A percentile compares a stretch with the other conserved stretches of the same genome.
Evolutionary conservation across 495 filamentous ascomycete species (phyloP).

Genomic region (Evernia prunastri): DNA sequence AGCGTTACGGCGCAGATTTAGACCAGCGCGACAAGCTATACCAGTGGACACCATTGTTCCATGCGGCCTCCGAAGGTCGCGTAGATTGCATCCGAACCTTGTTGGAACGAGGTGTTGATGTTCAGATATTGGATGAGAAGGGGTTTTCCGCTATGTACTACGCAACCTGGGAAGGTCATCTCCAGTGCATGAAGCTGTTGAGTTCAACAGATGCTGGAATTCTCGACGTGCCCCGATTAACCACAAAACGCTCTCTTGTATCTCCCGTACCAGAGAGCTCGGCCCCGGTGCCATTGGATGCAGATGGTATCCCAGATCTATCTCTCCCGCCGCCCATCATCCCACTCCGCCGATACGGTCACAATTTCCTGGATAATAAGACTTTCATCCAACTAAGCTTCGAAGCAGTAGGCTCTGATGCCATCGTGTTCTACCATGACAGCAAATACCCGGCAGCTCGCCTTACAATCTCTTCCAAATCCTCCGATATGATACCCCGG

Average conservation of each 20-base stretch:
- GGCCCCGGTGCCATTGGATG: conserved; percentile 61
- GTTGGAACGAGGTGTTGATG: conserved; percentile 65
- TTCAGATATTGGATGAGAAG: conserved; percentile 81
- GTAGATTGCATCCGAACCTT: conserved; percentile 77
- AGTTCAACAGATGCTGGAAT: conserved; percentile 43
- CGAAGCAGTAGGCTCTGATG: conserved; percentile 59
- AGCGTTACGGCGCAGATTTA: conserved; percentile 82
- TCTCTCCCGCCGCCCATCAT: conserved; percentile 94
- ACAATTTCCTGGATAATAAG: conserved; percentile 97
- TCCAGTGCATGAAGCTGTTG: conserved; percentile 88
- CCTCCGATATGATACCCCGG: conserved; percentile 90
- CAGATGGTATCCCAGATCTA: conserved; percentile 85
- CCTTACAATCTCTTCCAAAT: conserved; percentile 91
- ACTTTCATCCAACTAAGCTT: conserved; percentile 89
- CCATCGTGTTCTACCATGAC: conserved; percentile 86
- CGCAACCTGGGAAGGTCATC: conserved; percentile 94
- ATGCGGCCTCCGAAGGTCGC: conserved; percentile 94
- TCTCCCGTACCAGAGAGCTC: conserved; percentile 44
- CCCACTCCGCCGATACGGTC: conserved; percentile 85
- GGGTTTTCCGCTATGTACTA: conserved; percentile 93
- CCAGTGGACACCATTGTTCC: conserved; percentile 93
- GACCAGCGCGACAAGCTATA: conserved; percentile 92
- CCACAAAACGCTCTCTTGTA: conserved; percentile 16
- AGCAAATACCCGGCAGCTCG: conserved; percentile 93
- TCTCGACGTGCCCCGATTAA: conserved; percentile 21